Evolutionary conservation across 2,329 filamentous ascomycete genomes (phyloP).

Genomic region (Verticillium klebahnii): DNA sequence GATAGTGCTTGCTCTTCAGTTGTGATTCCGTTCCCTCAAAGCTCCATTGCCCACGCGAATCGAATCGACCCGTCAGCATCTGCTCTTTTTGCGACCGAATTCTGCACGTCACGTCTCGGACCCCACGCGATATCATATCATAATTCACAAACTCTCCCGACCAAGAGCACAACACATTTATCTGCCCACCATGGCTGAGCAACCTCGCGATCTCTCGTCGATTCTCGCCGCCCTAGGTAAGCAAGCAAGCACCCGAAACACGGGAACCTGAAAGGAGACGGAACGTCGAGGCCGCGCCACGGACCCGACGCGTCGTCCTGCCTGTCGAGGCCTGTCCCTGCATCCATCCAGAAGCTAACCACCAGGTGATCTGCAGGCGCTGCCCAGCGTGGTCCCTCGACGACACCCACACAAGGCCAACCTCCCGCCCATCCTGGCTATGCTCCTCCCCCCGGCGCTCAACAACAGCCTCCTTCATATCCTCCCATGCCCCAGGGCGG

Average conservation of each 20-base stretch:
- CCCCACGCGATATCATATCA: neutral
- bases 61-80: neutral
- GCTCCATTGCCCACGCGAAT: neutral
- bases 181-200: slow-evolving; percentile 29
- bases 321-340: slow-evolving; percentile 3
- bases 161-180: neutral
- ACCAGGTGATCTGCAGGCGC: slow-evolving; percentile 22
- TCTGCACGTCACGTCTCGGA: neutral
- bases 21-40: neutral
- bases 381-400: slow-evolving; percentile 37
- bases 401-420: slow-evolving; percentile 38
- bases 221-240: slow-evolving; percentile 45
- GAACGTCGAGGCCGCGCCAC: neutral
- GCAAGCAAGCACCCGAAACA: slow-evolving; percentile 21
- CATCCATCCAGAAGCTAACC: slow-evolving; percentile 13
- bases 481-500: slow-evolving; percentile 29
- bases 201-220: slow-evolving; percentile 37
- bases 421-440: slow-evolving; percentile 31
- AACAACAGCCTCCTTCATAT: slow-evolving; percentile 24
- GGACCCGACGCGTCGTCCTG: slow-evolving; percentile 8
- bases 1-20: neutral
- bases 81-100: neutral
- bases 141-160: neutral
- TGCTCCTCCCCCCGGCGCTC: slow-evolving; percentile 30
- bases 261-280: neutral